Percentiles rank a stretch among this genome's conserved stretches.
Evolutionary conservation across 2,329 filamentous ascomycete genomes (phyloP).

Genomic region (Phoma sp.): DNA sequence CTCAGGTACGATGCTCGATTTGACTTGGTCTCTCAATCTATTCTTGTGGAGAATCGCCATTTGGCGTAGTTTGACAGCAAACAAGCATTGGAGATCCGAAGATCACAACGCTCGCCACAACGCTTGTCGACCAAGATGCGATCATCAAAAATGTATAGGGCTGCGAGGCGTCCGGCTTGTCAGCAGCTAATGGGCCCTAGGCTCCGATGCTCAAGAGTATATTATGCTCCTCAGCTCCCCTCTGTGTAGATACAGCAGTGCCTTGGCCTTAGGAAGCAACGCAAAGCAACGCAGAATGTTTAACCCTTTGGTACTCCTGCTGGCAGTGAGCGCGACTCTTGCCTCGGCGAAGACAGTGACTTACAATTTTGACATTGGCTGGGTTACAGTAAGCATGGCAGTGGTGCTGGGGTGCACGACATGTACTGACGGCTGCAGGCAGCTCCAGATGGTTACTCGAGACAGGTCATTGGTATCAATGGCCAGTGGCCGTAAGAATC

Average conservation of each 20-base stretch:
- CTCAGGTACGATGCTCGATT: constrained; percentile 1
- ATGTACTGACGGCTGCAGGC: not conserved
- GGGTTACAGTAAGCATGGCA: constrained; percentile 47
- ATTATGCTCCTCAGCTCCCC: not conserved
- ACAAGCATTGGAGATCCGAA: constrained; percentile 1
- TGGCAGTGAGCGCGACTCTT: constrained; percentile 16
- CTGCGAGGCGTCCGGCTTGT: not conserved
- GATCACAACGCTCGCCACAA: not conserved
- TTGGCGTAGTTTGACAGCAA: constrained; percentile 1
- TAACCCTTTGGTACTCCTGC: constrained; percentile 1
- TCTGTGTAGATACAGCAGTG: not conserved
- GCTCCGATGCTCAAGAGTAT: not conserved
- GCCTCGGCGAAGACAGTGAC: constrained; percentile 48
- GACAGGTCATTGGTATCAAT: constrained; percentile 69
- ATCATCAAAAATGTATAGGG: not conserved
- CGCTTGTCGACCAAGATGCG: not conserved
- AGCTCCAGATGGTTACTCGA: constrained; percentile 24
- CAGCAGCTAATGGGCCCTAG: not conserved
- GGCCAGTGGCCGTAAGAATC: constrained; percentile 65
- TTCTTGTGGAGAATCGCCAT: not conserved
- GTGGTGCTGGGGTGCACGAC: not conserved
- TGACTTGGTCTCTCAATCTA: not conserved
- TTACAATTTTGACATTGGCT: constrained; percentile 60
- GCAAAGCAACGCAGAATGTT: constrained; percentile 13
- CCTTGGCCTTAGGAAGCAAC: too few relatives aligned